These are phyloP conservation scores for Syzygium aqueum DNA, from an alignment of 345 rosid species.

Conservation along the genomic window DNA sequence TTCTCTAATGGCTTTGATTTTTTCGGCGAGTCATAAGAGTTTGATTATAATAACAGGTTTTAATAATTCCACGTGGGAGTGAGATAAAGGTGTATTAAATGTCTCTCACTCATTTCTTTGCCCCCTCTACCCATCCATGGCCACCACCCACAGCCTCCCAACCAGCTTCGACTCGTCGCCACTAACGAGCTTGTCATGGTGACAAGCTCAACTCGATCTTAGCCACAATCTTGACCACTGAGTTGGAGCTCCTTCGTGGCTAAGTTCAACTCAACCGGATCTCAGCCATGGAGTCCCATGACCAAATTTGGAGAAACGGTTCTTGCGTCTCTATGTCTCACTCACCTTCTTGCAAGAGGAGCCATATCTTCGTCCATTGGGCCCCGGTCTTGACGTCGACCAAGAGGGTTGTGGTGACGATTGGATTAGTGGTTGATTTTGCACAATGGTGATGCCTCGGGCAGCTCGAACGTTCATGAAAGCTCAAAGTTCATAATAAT, in stretches of 20 bases:
- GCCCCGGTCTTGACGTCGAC: not conserved
- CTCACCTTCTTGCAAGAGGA: not conserved
- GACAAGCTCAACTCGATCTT: not conserved
- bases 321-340: not conserved
- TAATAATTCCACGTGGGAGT: not conserved
- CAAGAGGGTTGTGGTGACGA: not conserved
- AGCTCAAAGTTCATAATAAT: not conserved
- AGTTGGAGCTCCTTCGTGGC: not conserved
- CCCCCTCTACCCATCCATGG: not conserved
- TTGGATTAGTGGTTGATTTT: no score
- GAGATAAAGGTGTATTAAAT: not conserved
- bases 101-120: not conserved
- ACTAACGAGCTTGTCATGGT: not conserved
- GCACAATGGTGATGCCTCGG: not conserved
- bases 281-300: accelerated
- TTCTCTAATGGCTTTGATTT: no score
- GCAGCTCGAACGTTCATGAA: not conserved
- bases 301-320: accelerated
- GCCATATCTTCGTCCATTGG: not conserved
- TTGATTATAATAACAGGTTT: no score
- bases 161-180: accelerated
- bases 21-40: no score
- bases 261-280: not conserved
- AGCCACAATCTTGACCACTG: not conserved
- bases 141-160: not conserved